Evolutionary conservation across 257 asterid genomes (phyloP), one percentile per base, ranked within the genome.

Genomic region (Solanum megistacrolobum): DNA sequence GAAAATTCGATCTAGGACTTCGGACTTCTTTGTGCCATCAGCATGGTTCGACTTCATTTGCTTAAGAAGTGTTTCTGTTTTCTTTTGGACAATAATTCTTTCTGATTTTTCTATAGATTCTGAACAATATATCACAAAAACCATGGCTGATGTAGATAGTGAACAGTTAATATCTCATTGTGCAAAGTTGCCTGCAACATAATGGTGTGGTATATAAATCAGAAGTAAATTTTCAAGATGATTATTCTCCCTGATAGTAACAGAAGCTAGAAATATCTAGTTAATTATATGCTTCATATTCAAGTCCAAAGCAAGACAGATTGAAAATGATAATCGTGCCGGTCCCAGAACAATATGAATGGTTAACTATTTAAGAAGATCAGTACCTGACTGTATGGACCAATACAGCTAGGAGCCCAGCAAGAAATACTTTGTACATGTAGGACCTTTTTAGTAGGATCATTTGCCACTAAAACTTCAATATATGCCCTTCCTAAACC

Each of bases 321-420:
- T 16, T 46, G 21, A 46, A 18, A 46, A 81, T 0, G 41, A 81
- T 46, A 43, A 81, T 20, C 10, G 20, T 5, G 41, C 12, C 9
- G 35, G 31, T 34, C 66, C 85, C n/a, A 58, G 68, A 46, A 81
- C 1, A 58, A 81, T 18, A 81, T 31, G 68, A 81, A 81, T 81
- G 65, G 36, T 43, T 41, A 1, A 43, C 25, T 43, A 27, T 27
- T 14, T 48, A 18, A 46, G 55, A 78, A 23, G 68, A 88, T 90
- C 69, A 92, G 85, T 87, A 96, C 99, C 98, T 97, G 99, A 90
- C 98, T 97, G 91, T 97, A 97, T 31, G 99, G 98, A 90, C 99
- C 99, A 65, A 97, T 97, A 89, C 98, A 97, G 87, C 99, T 96
- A 87, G 98, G 99, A 88, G 98, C 98, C 99, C 99, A 96, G 92